A percentile compares a stretch with the other conserved stretches of the same genome.
Conservation (phyloP, 179 eudicot genomes). For the Dionaea muscipula region DNA sequence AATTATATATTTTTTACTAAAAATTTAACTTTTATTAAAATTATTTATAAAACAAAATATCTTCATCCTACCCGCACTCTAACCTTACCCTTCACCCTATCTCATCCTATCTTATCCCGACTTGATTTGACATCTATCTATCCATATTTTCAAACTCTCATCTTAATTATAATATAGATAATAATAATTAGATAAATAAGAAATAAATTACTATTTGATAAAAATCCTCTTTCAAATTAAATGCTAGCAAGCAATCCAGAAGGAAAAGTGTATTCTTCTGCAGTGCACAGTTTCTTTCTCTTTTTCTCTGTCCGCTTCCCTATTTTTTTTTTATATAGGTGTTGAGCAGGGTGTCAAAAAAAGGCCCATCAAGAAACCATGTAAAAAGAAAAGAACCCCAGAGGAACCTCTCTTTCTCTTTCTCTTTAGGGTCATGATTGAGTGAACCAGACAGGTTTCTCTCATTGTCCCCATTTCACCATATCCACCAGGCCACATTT, state of each 20-base stretch:
- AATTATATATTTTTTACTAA: too few relatives aligned
- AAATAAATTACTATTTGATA: too few relatives aligned
- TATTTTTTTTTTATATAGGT: constrained; percentile 2
- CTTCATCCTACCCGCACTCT: too few relatives aligned
- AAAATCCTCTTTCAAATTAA: not conserved
- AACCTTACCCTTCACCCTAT: too few relatives aligned
- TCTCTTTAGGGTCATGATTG: constrained; percentile 7
- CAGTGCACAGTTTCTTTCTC: not conserved
- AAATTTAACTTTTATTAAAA: too few relatives aligned
- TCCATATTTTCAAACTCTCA: too few relatives aligned
- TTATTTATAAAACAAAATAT: too few relatives aligned
- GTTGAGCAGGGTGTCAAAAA: constrained; percentile 13
- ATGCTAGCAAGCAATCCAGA: too few relatives aligned
- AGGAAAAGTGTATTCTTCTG: not conserved
- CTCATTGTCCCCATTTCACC: not conserved
- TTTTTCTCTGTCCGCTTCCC: not conserved
- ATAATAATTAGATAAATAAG: too few relatives aligned
- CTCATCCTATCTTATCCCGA: too few relatives aligned
- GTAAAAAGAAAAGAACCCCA: constrained; percentile 11
- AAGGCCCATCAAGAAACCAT: constrained; percentile 19
- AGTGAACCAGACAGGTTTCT: constrained; percentile 12
- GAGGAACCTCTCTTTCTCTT: not conserved
- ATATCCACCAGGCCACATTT: not conserved
- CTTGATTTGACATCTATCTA: too few relatives aligned
- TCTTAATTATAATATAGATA: too few relatives aligned